Conservation (phyloP, 1,139 yeast genomes). For the Suhomyces wounanorum region DNA sequence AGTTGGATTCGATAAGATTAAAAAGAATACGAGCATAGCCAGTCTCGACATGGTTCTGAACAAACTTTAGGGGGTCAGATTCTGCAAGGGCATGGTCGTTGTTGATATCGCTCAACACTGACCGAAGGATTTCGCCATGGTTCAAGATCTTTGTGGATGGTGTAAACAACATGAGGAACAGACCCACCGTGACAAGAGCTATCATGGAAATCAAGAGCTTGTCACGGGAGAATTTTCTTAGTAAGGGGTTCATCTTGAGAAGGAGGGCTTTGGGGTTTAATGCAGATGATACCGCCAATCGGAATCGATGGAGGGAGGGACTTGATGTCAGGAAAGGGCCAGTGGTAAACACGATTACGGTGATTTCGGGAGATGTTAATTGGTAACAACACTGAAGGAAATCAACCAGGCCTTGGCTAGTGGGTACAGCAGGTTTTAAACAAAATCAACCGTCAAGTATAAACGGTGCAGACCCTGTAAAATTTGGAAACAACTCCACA, state of each 20-base stretch:
- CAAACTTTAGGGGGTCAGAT: conserved; percentile 11
- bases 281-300: not conserved
- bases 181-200: not conserved
- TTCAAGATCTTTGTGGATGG: not conserved
- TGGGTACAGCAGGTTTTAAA: no score
- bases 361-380: no score
- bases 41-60: conserved; percentile 11
- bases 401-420: no score
- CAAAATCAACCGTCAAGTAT: no score
- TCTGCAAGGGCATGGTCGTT: not conserved
- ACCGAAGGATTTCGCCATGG: conserved; percentile 1
- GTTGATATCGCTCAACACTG: conserved; percentile 1
- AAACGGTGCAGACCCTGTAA: no score
- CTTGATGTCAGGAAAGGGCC: not conserved
- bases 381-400: no score
- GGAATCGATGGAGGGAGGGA: no score
- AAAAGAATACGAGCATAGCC: conserved; percentile 13
- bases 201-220: conserved; percentile 3
- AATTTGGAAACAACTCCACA: no score
- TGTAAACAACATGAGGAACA: not conserved
- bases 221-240: conserved; percentile 4
- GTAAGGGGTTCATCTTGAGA: conserved; percentile 1
- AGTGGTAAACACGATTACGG: no score
- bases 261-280: not conserved
- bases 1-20: conserved; percentile 9